A percentile compares a stretch with the other conserved stretches of the same genome.
Conservation (phyloP, 495 filamentous ascomycete species). For the Ramalina intermedia region DNA sequence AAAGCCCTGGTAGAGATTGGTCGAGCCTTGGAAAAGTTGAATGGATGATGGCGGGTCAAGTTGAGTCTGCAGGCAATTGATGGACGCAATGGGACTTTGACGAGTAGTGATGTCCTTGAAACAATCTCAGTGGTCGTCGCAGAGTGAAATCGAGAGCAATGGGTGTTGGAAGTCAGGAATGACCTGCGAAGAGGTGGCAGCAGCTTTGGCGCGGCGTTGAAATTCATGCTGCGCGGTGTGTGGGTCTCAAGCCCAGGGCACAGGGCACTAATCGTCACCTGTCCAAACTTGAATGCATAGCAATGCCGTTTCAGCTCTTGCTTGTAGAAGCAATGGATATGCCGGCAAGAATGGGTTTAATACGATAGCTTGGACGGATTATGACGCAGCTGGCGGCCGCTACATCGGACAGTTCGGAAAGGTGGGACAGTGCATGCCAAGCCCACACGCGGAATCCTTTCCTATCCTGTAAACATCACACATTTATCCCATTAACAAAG, state of each 20-base stretch:
- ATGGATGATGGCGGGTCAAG: not conserved
- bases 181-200: not conserved
- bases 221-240: constrained; percentile 4
- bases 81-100: not conserved
- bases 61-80: not conserved
- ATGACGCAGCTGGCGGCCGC: too few species aligned
- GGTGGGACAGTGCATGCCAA: too few species aligned
- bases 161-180: not conserved
- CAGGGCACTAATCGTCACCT: not conserved
- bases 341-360: too few species aligned
- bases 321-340: too few species aligned
- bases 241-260: not conserved
- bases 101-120: not conserved
- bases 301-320: too few species aligned
- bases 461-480: too few species aligned
- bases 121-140: not conserved
- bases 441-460: too few species aligned
- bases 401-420: too few species aligned
- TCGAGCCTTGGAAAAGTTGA: not conserved
- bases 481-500: too few species aligned
- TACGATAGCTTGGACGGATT: too few species aligned
- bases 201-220: constrained; percentile 4
- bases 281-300: too few species aligned
- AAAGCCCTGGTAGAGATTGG: constrained; percentile 12
- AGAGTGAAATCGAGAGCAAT: not conserved